Evolutionary conservation across 345 rosid species (phyloP), one percentile per base, ranked within the genome.

Genomic region (Schrenkiella parvula): DNA sequence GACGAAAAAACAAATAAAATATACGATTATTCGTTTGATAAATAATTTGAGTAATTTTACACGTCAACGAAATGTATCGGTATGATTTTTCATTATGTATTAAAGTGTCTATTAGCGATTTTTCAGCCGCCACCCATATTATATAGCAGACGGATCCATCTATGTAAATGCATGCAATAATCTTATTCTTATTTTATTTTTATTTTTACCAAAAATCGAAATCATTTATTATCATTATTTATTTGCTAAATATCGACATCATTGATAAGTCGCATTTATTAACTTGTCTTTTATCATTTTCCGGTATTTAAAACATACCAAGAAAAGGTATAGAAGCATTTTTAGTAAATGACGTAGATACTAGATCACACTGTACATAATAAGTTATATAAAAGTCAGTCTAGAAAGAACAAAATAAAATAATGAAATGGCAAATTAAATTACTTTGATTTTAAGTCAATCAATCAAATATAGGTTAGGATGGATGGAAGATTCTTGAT

Each of bases 381-480:
- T 11, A 22, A 15, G 8, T 44, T 31, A 1, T 31, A 23, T 38
- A 44, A 57, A 28, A 23, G 3, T 32, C 18, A 13, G 19, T 3
- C 15, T 51, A 37, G 46, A 51, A 35, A n/a, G n/a, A n/a, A n/a
- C n/a, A n/a, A n/a, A n/a, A n/a, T n/a, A 13, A 39, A 39, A 28
- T 21, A 67, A 38, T 18, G 8, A 70, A 59, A 55, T 41, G 26
- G 25, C 22, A 35, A 22, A 14, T 23, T 6, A 19, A 56, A 28
- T 56, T 1, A 66, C 72, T 74, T 74, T 38, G 78, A 74, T 50
- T 74, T 6, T 0, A 74, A 74, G 78, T 39, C 39, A 74, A 74
- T 48, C 78, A 74, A 74, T 47, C n/a, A n/a, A n/a, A 54, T 37
- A 52, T 61, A 71, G 63, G 52, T 46, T 74, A 66, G 35, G 62